Evolutionary conservation across 2,329 filamentous ascomycete genomes (phyloP), one percentile per base, ranked within the genome.

Genomic region (Xylaria sp.): DNA sequence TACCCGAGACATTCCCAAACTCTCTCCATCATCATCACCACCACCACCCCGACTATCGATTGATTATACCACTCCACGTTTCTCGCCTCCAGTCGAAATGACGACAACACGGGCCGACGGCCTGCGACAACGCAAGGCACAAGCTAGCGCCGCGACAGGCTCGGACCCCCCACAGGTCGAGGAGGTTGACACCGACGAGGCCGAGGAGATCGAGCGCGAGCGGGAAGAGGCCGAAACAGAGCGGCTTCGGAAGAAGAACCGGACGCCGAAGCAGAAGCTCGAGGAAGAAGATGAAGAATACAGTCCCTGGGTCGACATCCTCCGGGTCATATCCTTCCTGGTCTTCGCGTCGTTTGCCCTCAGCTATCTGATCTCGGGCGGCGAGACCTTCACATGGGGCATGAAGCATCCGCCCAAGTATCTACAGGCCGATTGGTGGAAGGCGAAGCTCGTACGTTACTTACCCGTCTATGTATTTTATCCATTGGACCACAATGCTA

Each of bases 331-430:
- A 55, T 86, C 86, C 39, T 92, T 92, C 64, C 80, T 94, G 15
- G 73, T 91, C 41, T 74, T 93, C 52, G 87, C 90, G 56, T 92
- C 89, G 28, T 88, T 86, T 75, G 90, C 87, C 20, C 83, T 94
- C 64, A 94, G 92, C 81, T 95, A 94, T 81, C 88, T 94, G 72
- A 85, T 92, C 74, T 94, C 91, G 54, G 85, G 86, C 70, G 91
- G 91, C 70, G 88, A 93, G 77, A 90, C 88, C 68, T 84, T 90
- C 72, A 85, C 89, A 66, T 96, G 92, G 91, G 90, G 84, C 71
- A 80, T 86, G 77, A 82, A 83, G 85, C 73, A 91, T 83, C 83
- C 85, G 81, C 81, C 92, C 81, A 76, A 90, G 82, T 90, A 91
- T 84, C 76, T 91, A 82, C 78, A 85, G 78, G 48, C 85, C 76